phyloP scores from a whole-genome alignment of 805 yeast genomes.

The Metschnikowia borealis region DNA sequence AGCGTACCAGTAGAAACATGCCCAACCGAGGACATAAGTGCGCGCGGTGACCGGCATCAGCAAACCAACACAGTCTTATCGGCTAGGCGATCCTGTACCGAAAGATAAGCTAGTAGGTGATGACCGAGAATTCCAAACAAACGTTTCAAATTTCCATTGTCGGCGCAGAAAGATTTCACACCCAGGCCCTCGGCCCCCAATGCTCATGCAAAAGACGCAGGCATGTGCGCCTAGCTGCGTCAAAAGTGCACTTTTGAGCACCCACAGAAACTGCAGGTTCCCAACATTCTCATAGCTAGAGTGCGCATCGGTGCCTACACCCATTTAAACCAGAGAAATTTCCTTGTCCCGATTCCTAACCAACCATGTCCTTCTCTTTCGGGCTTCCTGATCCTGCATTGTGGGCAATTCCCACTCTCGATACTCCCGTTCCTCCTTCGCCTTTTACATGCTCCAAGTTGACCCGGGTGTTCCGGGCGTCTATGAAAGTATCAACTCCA shows the following conservation, averaged over 20 bases:
- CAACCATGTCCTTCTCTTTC: slow-evolving; percentile 20
- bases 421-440: slow-evolving; percentile 29
- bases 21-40: not conserved
- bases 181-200: not conserved
- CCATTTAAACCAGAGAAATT: not conserved
- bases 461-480: slow-evolving; percentile 31
- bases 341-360: not conserved
- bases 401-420: slow-evolving; percentile 29
- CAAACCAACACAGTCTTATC: not conserved
- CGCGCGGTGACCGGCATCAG: not conserved
- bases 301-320: slow-evolving; percentile 2
- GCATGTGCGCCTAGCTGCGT: not conserved
- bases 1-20: not conserved
- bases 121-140: not conserved
- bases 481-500: slow-evolving; percentile 52
- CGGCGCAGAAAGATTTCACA: not conserved
- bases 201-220: not conserved
- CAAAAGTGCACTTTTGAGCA: not conserved
- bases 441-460: slow-evolving; percentile 33
- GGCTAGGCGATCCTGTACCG: not conserved
- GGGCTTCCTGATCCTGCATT: slow-evolving; percentile 33
- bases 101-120: not conserved
- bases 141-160: not conserved
- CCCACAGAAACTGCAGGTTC: slow-evolving; percentile 1
- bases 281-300: slow-evolving; percentile 2